Conservation (phyloP, 768 basidiomycete genomes). For the Hemileccinum impolitum region DNA sequence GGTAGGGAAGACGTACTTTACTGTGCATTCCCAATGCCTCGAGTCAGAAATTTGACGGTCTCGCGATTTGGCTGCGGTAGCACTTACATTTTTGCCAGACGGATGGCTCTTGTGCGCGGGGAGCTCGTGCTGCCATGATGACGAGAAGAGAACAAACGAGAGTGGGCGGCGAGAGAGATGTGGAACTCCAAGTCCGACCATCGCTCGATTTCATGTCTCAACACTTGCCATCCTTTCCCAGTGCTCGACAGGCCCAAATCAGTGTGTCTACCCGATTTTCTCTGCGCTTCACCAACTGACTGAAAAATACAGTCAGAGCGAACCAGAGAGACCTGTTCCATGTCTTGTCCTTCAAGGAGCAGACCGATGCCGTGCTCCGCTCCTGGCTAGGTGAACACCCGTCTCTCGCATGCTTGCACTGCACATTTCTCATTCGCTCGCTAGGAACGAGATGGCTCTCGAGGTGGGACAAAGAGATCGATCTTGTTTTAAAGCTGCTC, state of each 20-base stretch:
- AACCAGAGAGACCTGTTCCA: conserved; percentile 83
- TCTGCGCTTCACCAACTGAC: conserved; percentile 5
- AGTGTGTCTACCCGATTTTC: conserved; percentile 46
- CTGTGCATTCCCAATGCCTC: conserved; percentile 30
- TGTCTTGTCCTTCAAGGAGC: conserved; percentile 69
- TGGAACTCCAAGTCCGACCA: conserved; percentile 6
- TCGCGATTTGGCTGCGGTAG: background rate
- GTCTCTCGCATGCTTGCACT: background rate
- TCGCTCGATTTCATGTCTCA: conserved; percentile 10
- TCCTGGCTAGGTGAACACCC: conserved; percentile 66
- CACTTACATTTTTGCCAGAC: conserved; percentile 74
- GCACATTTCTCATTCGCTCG: conserved; percentile 8
- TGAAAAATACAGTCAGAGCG: conserved; percentile 59
- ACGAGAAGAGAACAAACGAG: background rate
- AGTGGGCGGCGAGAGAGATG: background rate
- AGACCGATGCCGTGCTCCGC: conserved; percentile 69
- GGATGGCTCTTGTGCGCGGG: conserved; percentile 50
- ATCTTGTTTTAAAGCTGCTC: conserved; percentile 59
- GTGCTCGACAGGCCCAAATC: conserved; percentile 82
- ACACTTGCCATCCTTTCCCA: conserved; percentile 54
- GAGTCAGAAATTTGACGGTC: conserved; percentile 10
- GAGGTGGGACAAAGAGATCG: conserved; percentile 80
- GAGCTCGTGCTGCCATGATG: conserved; percentile 35
- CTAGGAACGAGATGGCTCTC: conserved; percentile 77
- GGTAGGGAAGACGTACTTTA: conserved; percentile 48